Conservation (phyloP, 2,329 filamentous ascomycete species). For the Aspergillus intermedius region DNA sequence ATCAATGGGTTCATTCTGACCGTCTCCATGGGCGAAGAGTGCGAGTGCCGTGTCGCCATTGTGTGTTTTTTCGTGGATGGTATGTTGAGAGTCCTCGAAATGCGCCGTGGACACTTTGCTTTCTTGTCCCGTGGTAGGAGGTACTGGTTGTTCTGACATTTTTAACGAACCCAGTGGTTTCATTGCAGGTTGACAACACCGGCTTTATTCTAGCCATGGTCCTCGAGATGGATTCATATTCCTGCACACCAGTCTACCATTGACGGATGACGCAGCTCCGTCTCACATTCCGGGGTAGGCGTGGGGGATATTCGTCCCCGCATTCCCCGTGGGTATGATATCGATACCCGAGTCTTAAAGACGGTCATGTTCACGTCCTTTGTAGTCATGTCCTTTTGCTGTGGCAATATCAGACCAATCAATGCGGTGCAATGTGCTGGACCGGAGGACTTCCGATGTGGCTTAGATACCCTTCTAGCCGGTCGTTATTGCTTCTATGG, state of each 20-base stretch:
- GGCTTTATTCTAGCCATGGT: neutral
- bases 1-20: conserved; percentile 36
- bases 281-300: neutral
- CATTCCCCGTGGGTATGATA: conserved; percentile 1
- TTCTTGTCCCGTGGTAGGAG: neutral
- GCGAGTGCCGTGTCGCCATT: conserved; percentile 43
- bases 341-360: neutral
- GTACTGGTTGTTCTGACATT: neutral
- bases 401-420: too few species aligned
- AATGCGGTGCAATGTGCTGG: too few species aligned
- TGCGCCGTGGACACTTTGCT: conserved; percentile 3
- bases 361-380: too few species aligned
- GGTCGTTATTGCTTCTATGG: too few species aligned
- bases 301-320: conserved; percentile 1
- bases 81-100: conserved; percentile 1
- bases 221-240: neutral
- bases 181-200: neutral
- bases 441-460: too few species aligned
- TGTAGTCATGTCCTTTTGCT: too few species aligned
- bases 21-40: conserved; percentile 40
- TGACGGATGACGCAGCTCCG: neutral
- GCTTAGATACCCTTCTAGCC: too few species aligned
- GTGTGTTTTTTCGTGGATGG: conserved; percentile 14
- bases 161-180: too few species aligned
- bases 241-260: neutral